phyloP scores from a whole-genome alignment of 1,284 basidiomycete genomes.

The Apiotrichum brassicae region DNA sequence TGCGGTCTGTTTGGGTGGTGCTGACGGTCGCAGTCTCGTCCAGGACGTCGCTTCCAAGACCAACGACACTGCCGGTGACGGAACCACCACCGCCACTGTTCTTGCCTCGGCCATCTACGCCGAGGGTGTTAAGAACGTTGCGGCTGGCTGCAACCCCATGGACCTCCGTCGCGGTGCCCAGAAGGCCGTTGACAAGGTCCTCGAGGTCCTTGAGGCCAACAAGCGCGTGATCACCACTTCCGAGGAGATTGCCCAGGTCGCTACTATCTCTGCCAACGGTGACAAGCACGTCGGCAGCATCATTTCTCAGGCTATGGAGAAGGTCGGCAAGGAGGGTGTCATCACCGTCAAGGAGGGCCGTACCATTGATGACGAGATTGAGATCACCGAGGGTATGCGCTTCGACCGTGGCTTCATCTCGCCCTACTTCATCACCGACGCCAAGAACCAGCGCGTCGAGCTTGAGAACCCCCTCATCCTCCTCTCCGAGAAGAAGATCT shows the following conservation, averaged over 20 bases:
- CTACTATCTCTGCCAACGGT: slow-evolving; percentile 97
- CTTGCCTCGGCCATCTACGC: slow-evolving; percentile 95
- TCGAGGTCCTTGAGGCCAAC: slow-evolving; percentile 82
- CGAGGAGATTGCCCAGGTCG: slow-evolving; percentile 89
- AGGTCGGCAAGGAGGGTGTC: slow-evolving; percentile 98
- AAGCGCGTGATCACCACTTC: slow-evolving; percentile 94
- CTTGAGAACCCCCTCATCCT: slow-evolving; percentile 95
- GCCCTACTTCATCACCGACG: slow-evolving; percentile 98
- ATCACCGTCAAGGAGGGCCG: slow-evolving; percentile 99
- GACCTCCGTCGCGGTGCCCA: slow-evolving; percentile 94
- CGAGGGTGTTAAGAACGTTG: slow-evolving; percentile 98
- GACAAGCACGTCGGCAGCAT: slow-evolving; percentile 89
- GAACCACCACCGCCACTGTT: slow-evolving; percentile 96
- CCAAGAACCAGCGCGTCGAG: slow-evolving; percentile 93
- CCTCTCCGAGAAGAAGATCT: slow-evolving; percentile 97
- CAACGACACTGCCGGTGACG: slow-evolving; percentile 96
- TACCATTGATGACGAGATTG: slow-evolving; percentile 97
- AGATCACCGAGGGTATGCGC: slow-evolving; percentile 99
- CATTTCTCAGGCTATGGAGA: slow-evolving; percentile 99
- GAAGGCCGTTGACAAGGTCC: slow-evolving; percentile 91
- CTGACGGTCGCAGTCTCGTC: slow-evolving; percentile 64
- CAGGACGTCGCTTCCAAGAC: slow-evolving; percentile 96
- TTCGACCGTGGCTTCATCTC: slow-evolving; percentile 99
- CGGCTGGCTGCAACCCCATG: slow-evolving; percentile 97
- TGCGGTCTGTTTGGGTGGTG: no score